Evolutionary conservation across 2,329 filamentous ascomycete genomes (phyloP).

Genomic region (Exophiala calicioides): DNA sequence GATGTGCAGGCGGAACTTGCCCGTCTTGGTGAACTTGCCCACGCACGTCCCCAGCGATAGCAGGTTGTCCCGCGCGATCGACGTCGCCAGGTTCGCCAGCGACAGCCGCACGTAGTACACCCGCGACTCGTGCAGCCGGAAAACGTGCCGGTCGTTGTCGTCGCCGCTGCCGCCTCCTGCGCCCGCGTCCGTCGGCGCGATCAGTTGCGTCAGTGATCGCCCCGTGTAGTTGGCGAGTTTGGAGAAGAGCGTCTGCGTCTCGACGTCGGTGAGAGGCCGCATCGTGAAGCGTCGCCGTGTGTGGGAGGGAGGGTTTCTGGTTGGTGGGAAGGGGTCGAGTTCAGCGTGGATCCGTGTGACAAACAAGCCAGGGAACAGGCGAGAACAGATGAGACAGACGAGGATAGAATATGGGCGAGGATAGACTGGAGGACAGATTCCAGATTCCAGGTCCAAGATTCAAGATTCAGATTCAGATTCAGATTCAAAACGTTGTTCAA

Average conservation of each 20-base stretch:
- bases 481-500: no score
- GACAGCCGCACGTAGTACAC: slow-evolving; percentile 92
- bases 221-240: slow-evolving; percentile 95
- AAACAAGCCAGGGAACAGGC: no score
- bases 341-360: no score
- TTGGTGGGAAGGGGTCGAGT: not conserved
- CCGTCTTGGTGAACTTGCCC: slow-evolving; percentile 94
- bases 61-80: slow-evolving; percentile 76
- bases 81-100: slow-evolving; percentile 87
- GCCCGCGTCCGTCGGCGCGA: slow-evolving; percentile 70
- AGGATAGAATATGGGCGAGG: no score
- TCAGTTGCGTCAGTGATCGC: slow-evolving; percentile 79
- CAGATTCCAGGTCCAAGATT: no score
- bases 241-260: slow-evolving; percentile 72
- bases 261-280: slow-evolving; percentile 73
- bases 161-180: no score
- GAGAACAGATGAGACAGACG: not conserved
- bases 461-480: no score
- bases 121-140: slow-evolving; percentile 76
- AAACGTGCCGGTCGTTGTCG: slow-evolving; percentile 76
- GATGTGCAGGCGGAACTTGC: slow-evolving; percentile 92
- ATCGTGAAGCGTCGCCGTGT: slow-evolving; percentile 51
- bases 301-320: not conserved
- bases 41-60: slow-evolving; percentile 87
- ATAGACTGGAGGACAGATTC: no score